phyloP scores from a whole-genome alignment of 495 filamentous ascomycete genomes.

The Penicillium tannophilum region DNA sequence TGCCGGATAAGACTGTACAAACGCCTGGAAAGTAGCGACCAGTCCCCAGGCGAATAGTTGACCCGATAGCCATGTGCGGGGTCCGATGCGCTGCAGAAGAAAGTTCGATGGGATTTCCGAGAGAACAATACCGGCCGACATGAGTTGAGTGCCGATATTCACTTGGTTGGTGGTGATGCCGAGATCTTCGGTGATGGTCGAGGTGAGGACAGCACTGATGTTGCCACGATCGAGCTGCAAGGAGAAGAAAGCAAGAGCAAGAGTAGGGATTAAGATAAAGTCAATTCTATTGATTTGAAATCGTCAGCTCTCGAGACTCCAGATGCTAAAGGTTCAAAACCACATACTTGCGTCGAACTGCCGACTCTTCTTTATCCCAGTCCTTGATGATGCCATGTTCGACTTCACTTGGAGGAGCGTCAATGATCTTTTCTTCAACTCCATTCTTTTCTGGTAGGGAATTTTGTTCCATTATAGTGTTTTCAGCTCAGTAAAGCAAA shows the following conservation, averaged over 20 bases:
- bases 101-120: constrained; percentile 62
- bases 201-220: constrained; percentile 53
- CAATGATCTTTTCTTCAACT: constrained; percentile 14
- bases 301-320: background rate
- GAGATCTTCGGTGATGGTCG: constrained; percentile 53
- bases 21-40: constrained; percentile 61
- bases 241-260: constrained; percentile 60
- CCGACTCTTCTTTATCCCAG: constrained; percentile 35
- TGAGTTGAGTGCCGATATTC: constrained; percentile 57
- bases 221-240: constrained; percentile 58
- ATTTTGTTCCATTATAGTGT: constrained; percentile 1
- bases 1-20: constrained; percentile 52
- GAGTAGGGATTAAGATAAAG: constrained; percentile 52
- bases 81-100: constrained; percentile 56
- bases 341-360: constrained; percentile 34
- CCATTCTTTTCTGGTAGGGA: constrained; percentile 15
- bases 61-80: constrained; percentile 53
- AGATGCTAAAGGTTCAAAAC: background rate
- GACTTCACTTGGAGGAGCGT: constrained; percentile 18
- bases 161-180: constrained; percentile 58
- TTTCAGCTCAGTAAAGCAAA: background rate
- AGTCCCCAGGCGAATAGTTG: constrained; percentile 63
- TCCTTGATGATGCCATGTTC: constrained; percentile 32
- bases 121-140: constrained; percentile 58
- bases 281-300: constrained; percentile 42